Percentiles rank a stretch among this genome's conserved stretches.
Conservation (phyloP, 164 flowering plant species). For the Annona cherimola region DNA sequence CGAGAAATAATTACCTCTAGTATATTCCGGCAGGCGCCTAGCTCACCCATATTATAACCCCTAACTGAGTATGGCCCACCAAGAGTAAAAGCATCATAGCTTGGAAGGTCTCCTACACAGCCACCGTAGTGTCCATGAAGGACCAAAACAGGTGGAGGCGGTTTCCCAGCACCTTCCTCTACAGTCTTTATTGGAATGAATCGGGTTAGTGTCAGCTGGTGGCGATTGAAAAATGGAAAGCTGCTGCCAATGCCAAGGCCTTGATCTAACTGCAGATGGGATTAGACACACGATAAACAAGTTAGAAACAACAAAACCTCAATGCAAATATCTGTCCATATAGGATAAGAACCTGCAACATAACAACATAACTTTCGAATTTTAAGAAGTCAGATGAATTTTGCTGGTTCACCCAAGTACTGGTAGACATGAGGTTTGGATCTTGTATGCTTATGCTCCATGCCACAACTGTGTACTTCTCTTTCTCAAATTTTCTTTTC, state of each 20-base stretch:
- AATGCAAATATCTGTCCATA: background rate
- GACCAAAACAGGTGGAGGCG: slow-evolving; percentile 95
- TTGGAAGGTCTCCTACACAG: slow-evolving; percentile 97
- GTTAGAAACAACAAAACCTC: background rate
- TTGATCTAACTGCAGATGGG: slow-evolving; percentile 78
- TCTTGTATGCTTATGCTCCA: too few relatives aligned
- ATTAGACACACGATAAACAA: background rate
- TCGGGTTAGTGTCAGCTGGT: slow-evolving; percentile 75
- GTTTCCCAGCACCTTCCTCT: slow-evolving; percentile 87
- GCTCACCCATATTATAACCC: slow-evolving; percentile 98
- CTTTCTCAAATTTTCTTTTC: too few relatives aligned
- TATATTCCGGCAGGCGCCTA: slow-evolving; percentile 94
- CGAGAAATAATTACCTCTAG: slow-evolving; percentile 60
- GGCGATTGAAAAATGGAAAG: slow-evolving; percentile 93
- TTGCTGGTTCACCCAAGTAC: too few relatives aligned
- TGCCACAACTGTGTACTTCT: too few relatives aligned
- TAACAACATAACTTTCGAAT: too few relatives aligned
- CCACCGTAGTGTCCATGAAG: slow-evolving; percentile 98
- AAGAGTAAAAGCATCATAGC: slow-evolving; percentile 97
- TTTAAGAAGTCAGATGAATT: too few relatives aligned
- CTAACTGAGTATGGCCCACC: slow-evolving; percentile 98
- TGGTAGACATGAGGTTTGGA: too few relatives aligned
- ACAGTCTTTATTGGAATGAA: slow-evolving; percentile 80
- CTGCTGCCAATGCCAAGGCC: slow-evolving; percentile 92
- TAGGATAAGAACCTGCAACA: background rate